Evolutionary conservation across 129 eudicot genomes (phyloP).

Genomic region (Saussurea involucrata): DNA sequence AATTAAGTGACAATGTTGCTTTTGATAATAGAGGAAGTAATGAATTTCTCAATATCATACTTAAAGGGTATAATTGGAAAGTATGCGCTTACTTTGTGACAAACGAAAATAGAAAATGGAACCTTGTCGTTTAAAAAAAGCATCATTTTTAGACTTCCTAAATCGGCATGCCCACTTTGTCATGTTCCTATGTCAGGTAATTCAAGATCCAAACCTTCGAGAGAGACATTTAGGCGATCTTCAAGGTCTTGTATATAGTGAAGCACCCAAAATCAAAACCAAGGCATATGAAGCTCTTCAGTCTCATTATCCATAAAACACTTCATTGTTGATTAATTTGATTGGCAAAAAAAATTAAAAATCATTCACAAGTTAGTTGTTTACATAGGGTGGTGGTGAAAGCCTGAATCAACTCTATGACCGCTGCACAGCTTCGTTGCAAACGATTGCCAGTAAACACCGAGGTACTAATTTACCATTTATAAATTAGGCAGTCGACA

Average conservation of each 20-base stretch:
- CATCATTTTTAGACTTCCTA: neutral
- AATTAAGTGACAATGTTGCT: too few relatives aligned
- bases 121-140: neutral
- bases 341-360: neutral
- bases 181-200: slow-evolving; percentile 47
- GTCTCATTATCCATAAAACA: slow-evolving; percentile 17
- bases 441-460: slow-evolving; percentile 71
- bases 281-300: slow-evolving; percentile 63
- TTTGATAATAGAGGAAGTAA: too few relatives aligned
- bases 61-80: too few relatives aligned
- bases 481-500: neutral
- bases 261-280: slow-evolving; percentile 45
- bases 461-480: slow-evolving; percentile 38
- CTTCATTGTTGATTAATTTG: neutral
- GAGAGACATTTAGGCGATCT: slow-evolving; percentile 90
- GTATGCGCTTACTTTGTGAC: too few relatives aligned
- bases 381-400: slow-evolving; percentile 94
- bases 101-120: too few relatives aligned
- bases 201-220: slow-evolving; percentile 62
- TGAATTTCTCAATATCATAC: too few relatives aligned
- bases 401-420: slow-evolving; percentile 68
- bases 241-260: slow-evolving; percentile 70
- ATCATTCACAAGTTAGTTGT: neutral
- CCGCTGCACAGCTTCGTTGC: slow-evolving; percentile 69
- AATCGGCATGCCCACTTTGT: neutral